Evolutionary conservation across 1,284 basidiomycete species (phyloP).

Genomic region (Tilletia indica): DNA sequence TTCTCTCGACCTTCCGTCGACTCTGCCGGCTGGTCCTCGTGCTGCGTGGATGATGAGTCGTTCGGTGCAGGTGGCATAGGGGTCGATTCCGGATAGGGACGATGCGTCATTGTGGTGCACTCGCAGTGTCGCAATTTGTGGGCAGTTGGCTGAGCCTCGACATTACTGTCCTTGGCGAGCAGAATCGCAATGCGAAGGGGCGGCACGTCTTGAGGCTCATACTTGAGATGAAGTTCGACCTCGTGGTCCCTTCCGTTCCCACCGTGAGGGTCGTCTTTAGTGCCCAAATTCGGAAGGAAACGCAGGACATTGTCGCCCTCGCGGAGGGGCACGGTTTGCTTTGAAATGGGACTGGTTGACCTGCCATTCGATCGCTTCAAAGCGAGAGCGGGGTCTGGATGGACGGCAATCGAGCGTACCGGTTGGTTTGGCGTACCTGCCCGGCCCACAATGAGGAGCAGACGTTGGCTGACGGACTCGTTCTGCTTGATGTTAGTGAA

Average conservation of each 20-base stretch:
- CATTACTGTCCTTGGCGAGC: conserved; percentile 14
- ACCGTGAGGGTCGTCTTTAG: background rate
- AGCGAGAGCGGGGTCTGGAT: conserved; percentile 5
- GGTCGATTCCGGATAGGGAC: background rate
- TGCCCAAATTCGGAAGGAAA: background rate
- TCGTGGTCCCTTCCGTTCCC: background rate
- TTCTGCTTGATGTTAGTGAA: conserved; percentile 12
- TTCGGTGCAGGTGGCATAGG: background rate
- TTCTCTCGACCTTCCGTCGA: background rate
- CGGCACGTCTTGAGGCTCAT: conserved; percentile 5
- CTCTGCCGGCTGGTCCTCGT: background rate
- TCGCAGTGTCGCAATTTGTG: background rate
- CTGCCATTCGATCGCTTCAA: background rate
- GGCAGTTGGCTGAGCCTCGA: background rate
- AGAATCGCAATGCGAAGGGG: conserved; percentile 14
- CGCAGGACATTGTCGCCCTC: background rate
- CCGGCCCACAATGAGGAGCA: conserved; percentile 1
- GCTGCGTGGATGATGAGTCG: no score
- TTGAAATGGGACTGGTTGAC: conserved; percentile 17
- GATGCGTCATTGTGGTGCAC: background rate
- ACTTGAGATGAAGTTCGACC: background rate
- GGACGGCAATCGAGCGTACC: background rate
- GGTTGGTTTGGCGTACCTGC: background rate
- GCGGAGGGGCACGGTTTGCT: conserved; percentile 2
- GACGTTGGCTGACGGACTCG: background rate